These are phyloP conservation scores for Tulasnella sp. DNA, from an alignment of 768 basidiomycete genomes.

Conservation along the genomic window DNA sequence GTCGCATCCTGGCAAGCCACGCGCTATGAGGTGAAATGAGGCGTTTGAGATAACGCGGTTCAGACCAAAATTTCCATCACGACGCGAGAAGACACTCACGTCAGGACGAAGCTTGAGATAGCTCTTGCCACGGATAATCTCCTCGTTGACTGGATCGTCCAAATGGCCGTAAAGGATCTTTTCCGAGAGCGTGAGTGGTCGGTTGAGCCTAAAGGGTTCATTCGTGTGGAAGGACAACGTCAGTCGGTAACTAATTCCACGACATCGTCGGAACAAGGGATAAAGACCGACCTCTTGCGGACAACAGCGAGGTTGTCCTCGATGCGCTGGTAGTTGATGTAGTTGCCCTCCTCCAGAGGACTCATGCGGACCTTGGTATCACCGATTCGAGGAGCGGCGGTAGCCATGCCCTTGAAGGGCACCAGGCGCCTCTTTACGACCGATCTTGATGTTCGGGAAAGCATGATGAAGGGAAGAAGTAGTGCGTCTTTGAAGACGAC, in stretches of 20 bases:
- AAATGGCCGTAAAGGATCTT: slow-evolving; percentile 98
- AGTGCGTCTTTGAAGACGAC: not conserved
- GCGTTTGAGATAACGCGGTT: not conserved
- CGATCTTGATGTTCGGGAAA: not conserved
- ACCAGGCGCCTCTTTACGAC: not conserved
- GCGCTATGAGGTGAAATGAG: slow-evolving; percentile 42
- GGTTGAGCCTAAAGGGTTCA: slow-evolving; percentile 53
- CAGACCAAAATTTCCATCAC: not conserved
- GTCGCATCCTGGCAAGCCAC: slow-evolving; percentile 90
- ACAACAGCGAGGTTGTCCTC: slow-evolving; percentile 93
- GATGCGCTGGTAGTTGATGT: slow-evolving; percentile 94
- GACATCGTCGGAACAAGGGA: not conserved
- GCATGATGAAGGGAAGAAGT: not conserved
- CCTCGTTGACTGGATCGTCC: slow-evolving; percentile 86
- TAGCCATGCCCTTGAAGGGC: slow-evolving; percentile 50
- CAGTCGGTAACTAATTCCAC: slow-evolving; percentile 11
- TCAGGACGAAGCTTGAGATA: slow-evolving; percentile 98
- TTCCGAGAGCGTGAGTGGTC: slow-evolving; percentile 88
- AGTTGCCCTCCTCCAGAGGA: slow-evolving; percentile 68
- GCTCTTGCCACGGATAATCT: slow-evolving; percentile 83
- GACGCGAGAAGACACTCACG: slow-evolving; percentile 44
- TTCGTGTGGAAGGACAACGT: not conserved
- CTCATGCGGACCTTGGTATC: slow-evolving; percentile 89
- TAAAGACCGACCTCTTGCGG: slow-evolving; percentile 56
- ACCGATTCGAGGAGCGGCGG: slow-evolving; percentile 69